These are phyloP conservation scores for Fusarium subtropicale DNA, from an alignment of 2,329 filamentous ascomycete genomes.

Conservation along the genomic window DNA sequence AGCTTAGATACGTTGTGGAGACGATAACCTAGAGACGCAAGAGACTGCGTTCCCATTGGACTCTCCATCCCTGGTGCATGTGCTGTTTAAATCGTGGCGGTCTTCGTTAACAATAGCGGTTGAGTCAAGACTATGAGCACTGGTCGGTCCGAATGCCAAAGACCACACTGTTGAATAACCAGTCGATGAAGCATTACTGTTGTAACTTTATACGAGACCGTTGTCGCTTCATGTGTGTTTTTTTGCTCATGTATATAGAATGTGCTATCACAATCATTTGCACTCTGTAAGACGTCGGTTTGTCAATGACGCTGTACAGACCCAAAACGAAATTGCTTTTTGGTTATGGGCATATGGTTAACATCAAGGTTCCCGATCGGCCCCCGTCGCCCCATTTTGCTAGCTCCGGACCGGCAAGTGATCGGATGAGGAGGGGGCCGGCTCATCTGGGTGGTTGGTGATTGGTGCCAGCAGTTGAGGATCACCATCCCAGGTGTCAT, in stretches of 20 bases:
- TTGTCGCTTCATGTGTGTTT: neutral
- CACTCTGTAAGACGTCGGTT: neutral
- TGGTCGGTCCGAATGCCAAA: neutral
- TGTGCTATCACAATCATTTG: neutral
- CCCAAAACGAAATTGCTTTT: slow-evolving; percentile 10
- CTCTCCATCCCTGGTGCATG: neutral
- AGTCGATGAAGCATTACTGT: neutral
- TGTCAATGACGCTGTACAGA: neutral
- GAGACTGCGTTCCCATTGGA: neutral
- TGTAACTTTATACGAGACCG: neutral
- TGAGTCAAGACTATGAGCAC: neutral
- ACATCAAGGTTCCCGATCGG: slow-evolving; percentile 25
- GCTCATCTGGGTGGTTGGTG: slow-evolving; percentile 32
- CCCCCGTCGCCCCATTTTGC: slow-evolving; percentile 20
- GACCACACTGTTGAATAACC: neutral
- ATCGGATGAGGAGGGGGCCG: slow-evolving; percentile 19
- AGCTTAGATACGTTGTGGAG: neutral
- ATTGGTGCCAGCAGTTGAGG: slow-evolving; percentile 20
- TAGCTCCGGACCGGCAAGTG: slow-evolving; percentile 30
- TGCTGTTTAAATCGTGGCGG: neutral
- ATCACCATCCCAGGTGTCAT: slow-evolving; percentile 22
- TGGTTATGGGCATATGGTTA: slow-evolving; percentile 4
- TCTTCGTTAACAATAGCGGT: neutral
- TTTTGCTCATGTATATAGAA: neutral
- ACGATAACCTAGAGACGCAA: neutral